Evolutionary conservation across 2,329 filamentous ascomycete species (phyloP).

Genomic region (Fusarium scirpi): DNA sequence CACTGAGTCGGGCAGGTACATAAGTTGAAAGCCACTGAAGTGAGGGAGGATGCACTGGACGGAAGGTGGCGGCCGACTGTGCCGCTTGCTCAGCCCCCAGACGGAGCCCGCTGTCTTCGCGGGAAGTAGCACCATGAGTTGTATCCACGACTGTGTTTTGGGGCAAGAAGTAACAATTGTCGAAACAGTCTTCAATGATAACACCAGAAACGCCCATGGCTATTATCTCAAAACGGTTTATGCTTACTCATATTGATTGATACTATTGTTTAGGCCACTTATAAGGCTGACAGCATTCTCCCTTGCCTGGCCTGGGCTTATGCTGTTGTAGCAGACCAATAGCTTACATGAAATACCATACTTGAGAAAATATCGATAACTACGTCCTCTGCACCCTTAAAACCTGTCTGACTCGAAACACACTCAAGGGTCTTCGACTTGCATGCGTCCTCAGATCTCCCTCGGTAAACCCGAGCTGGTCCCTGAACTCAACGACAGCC

Average conservation of each 20-base stretch:
- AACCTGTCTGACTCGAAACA: background rate
- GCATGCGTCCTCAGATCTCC: constrained; percentile 13
- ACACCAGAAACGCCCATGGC: background rate
- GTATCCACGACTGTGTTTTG: constrained; percentile 20
- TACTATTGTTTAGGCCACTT: background rate
- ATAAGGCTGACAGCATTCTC: background rate
- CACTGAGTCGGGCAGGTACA: constrained; percentile 25
- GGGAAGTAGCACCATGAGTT: constrained; percentile 4
- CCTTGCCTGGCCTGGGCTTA: background rate
- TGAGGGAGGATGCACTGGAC: background rate
- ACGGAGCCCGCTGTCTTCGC: background rate
- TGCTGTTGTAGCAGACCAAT: background rate
- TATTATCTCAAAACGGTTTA: background rate
- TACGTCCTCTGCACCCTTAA: background rate
- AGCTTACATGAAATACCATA: constrained; percentile 8
- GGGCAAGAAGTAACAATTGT: background rate
- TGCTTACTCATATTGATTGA: background rate
- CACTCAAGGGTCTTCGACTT: constrained; percentile 7
- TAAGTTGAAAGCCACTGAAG: constrained; percentile 26
- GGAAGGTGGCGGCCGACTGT: constrained; percentile 28
- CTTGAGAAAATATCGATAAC: background rate
- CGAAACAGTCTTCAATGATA: background rate
- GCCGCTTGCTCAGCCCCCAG: constrained; percentile 28
- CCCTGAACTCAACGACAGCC: constrained; percentile 25
- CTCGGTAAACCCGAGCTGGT: constrained; percentile 3